phyloP scores from a whole-genome alignment of 2,329 filamentous ascomycete species.

The Huntiella moniliformis region DNA sequence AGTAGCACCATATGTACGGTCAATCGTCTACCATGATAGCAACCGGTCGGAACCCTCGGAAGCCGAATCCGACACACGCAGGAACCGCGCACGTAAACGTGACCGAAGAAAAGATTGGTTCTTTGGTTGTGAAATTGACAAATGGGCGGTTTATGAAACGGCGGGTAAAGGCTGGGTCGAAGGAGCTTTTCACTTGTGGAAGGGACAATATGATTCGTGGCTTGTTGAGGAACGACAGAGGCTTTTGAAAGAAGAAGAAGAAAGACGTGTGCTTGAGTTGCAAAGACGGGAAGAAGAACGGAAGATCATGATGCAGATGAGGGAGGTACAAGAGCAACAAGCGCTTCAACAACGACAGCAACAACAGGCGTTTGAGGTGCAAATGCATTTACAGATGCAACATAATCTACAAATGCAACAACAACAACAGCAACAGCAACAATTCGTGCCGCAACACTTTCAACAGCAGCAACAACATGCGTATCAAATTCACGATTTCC shows the following conservation, averaged over 20 bases:
- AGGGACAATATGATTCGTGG: not conserved
- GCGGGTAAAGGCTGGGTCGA: slow-evolving; percentile 1
- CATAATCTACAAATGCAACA: slow-evolving; percentile 1
- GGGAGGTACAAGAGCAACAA: not conserved
- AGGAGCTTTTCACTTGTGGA: not conserved
- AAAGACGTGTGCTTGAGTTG: not conserved
- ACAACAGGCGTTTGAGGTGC: not conserved
- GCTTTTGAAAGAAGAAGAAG: not conserved
- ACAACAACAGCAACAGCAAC: slow-evolving; percentile 1
- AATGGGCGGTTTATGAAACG: slow-evolving; percentile 1
- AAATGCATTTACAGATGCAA: not conserved
- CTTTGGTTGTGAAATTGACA: not conserved
- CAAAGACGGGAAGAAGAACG: not conserved
- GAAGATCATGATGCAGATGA: not conserved
- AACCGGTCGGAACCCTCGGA: slow-evolving; percentile 23
- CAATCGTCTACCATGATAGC: slow-evolving; percentile 61
- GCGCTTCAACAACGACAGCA: not conserved
- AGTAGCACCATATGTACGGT: slow-evolving; percentile 75
- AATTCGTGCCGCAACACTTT: not conserved
- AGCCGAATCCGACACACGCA: slow-evolving; percentile 25
- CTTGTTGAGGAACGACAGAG: not conserved
- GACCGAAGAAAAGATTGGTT: slow-evolving; percentile 4
- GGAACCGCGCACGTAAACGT: not conserved
- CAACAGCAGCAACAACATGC: too few relatives aligned
- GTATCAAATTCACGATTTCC: too few relatives aligned